Percentiles rank a stretch among this genome's conserved stretches.
Evolutionary conservation across 106 monocot genomes (phyloP).

Genomic region (Dendrobium catenatum): DNA sequence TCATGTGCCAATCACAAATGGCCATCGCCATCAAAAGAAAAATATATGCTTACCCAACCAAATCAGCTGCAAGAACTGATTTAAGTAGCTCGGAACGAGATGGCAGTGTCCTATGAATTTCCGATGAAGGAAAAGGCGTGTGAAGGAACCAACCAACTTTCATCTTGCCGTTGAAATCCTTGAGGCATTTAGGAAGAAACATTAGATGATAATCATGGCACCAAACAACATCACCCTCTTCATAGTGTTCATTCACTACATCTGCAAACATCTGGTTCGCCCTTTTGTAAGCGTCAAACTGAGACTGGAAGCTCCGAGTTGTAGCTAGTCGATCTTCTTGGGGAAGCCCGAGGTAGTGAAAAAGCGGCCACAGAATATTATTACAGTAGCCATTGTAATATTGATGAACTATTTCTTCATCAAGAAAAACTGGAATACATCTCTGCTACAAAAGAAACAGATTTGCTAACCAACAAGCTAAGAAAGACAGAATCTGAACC

Average conservation of each 20-base stretch:
- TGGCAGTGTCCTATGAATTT: constrained; percentile 80
- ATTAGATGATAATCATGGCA: constrained; percentile 99
- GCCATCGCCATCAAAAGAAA: neutral
- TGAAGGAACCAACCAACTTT: constrained; percentile 94
- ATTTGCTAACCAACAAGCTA: neutral
- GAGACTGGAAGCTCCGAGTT: constrained; percentile 96
- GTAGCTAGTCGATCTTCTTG: constrained; percentile 94
- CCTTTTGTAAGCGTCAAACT: constrained; percentile 88
- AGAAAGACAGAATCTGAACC: neutral
- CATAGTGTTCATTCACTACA: constrained; percentile 83
- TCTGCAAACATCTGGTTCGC: constrained; percentile 99
- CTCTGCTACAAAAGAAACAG: constrained; percentile 39
- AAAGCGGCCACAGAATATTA: constrained; percentile 96
- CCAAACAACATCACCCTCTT: constrained; percentile 99
- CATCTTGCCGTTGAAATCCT: constrained; percentile 49
- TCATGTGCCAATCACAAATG: too few species aligned
- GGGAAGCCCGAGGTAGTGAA: constrained; percentile 92
- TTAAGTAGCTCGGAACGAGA: constrained; percentile 76
- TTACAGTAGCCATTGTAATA: constrained; percentile 99
- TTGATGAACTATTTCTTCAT: constrained; percentile 97
- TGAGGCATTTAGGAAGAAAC: constrained; percentile 94
- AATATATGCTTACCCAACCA: constrained; percentile 60
- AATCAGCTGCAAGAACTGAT: constrained; percentile 84
- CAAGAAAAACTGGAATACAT: constrained; percentile 97
- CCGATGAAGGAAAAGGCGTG: constrained; percentile 92